Evolutionary conservation across 228 moss, liverwort and hornwort species (phyloP).

Genomic region (Sphagnum fallax): DNA sequence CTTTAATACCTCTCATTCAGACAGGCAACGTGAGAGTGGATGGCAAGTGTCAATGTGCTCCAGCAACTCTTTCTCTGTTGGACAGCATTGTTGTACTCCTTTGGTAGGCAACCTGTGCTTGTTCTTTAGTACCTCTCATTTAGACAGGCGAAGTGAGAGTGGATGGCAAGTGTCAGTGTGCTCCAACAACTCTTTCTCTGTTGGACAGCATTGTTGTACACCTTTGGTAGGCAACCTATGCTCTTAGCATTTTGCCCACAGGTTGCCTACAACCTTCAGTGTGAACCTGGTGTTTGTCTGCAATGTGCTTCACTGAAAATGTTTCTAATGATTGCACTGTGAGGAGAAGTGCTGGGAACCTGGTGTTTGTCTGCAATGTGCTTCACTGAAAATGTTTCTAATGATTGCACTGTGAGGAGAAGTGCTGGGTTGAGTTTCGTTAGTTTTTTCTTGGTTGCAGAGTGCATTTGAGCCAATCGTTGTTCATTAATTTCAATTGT

Average conservation of each 20-base stretch:
- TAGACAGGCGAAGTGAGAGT: conserved; percentile 55
- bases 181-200: conserved; percentile 44
- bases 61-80: conserved; percentile 49
- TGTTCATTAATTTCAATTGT: conserved; percentile 50
- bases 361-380: no score
- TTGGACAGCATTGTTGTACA: conserved; percentile 58
- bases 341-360: no score
- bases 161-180: conserved; percentile 50
- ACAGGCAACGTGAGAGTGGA: conserved; percentile 58
- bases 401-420: no score
- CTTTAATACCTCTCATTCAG: conserved; percentile 67
- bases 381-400: no score
- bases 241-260: no score
- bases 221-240: conserved; percentile 38
- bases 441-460: conserved; percentile 23
- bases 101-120: conserved; percentile 31
- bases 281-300: no score
- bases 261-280: no score
- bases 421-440: no score
- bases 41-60: conserved; percentile 52
- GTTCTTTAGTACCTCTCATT: conserved; percentile 17
- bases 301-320: no score
- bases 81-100: conserved; percentile 56
- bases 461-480: conserved; percentile 63
- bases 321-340: no score